Evolutionary conservation across 176 grass and related monocot genomes (phyloP).

Genomic region (Musa troglodytarum): DNA sequence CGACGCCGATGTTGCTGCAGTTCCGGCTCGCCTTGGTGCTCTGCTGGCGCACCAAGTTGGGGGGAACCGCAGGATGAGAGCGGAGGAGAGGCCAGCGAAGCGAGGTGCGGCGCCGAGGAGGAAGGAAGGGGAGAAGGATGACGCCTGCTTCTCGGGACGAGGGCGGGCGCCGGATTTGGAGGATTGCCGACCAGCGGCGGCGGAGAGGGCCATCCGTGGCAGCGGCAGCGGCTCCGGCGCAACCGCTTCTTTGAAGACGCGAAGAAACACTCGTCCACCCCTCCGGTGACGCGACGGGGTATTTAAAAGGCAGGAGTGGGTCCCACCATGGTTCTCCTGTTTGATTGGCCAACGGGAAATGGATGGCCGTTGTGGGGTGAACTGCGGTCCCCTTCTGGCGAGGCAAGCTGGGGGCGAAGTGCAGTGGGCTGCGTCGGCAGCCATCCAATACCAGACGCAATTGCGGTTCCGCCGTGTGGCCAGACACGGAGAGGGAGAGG

Average conservation of each 20-base stretch:
- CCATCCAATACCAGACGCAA: no score
- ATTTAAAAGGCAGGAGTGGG: no score
- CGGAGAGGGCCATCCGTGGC: not conserved
- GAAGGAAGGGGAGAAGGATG: conserved; percentile 9
- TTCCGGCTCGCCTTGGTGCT: conserved; percentile 94
- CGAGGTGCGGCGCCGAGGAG: not conserved
- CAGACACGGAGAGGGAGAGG: no score
- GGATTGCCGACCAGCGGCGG: not conserved
- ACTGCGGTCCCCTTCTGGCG: no score
- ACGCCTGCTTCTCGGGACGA: not conserved
- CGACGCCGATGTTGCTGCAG: conserved; percentile 98
- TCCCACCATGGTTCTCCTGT: no score
- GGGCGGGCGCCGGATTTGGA: conserved; percentile 14
- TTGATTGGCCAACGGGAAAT: no score
- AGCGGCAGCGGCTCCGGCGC: not conserved
- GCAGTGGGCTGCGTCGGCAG: no score
- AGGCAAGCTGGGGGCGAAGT: no score
- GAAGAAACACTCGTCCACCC: no score
- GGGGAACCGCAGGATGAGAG: conserved; percentile 53
- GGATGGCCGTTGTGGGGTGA: no score
- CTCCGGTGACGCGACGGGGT: no score
- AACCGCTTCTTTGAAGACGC: not conserved
- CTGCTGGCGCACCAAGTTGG: conserved; percentile 91
- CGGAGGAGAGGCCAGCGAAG: not conserved
- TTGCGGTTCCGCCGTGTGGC: no score